Evolutionary conservation across 2,329 filamentous ascomycete species (phyloP).

Genomic region (Xylariales sp.): DNA sequence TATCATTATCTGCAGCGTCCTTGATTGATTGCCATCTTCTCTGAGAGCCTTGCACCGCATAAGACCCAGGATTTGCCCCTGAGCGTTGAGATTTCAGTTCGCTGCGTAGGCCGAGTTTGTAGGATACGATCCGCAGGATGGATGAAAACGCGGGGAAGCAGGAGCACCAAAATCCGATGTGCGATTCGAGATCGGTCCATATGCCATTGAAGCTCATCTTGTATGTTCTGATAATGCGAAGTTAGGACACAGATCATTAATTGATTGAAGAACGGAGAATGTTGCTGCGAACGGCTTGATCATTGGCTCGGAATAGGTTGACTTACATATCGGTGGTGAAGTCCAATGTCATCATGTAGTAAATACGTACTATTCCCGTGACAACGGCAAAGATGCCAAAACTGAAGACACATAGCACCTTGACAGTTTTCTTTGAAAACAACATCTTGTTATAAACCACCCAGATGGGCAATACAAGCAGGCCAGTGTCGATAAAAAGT

Average conservation of each 20-base stretch:
- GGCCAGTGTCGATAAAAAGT: constrained; percentile 24
- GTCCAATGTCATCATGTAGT: constrained; percentile 22
- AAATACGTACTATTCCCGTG: constrained; percentile 29
- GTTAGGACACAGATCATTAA: no score
- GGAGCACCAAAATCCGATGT: constrained; percentile 33
- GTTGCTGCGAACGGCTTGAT: no score
- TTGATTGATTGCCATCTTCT: background rate
- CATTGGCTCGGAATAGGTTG: background rate
- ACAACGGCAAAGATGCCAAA: constrained; percentile 28
- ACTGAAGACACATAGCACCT: constrained; percentile 26
- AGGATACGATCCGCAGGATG: constrained; percentile 23
- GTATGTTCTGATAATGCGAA: constrained; percentile 24
- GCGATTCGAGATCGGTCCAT: constrained; percentile 33
- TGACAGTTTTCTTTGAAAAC: constrained; percentile 21
- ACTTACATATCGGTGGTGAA: constrained; percentile 25
- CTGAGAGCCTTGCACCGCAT: background rate
- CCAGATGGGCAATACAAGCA: constrained; percentile 28
- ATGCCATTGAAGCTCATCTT: constrained; percentile 25
- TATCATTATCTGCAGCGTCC: background rate
- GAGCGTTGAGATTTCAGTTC: background rate
- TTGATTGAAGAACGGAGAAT: no score
- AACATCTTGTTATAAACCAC: constrained; percentile 27
- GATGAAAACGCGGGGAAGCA: constrained; percentile 33
- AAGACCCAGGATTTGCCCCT: background rate
- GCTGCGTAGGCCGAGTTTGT: constrained; percentile 19